Evolutionary conservation across 1,284 basidiomycete species (phyloP), one percentile per base, ranked within the genome.

Genomic region (Tremellales sp.): DNA sequence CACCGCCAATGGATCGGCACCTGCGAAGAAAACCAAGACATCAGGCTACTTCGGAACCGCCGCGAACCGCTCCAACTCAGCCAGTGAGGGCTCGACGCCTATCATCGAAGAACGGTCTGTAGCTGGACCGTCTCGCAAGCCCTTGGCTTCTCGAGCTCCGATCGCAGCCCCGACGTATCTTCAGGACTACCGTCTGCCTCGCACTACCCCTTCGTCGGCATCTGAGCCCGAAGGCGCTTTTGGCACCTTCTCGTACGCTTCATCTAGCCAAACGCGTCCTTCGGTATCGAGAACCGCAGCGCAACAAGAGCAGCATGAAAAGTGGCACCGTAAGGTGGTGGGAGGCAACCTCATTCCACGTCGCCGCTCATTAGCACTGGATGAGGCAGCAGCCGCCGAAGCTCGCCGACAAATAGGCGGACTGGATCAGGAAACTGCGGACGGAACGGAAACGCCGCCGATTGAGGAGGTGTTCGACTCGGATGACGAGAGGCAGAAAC

Each of bases 381-480:
- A 75, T 41, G 67, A 72, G 45, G 72, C 72, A 0, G 72, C 66
- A 13, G 67, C 65, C 1, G 62, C 56, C 3, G 70, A 70, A 50
- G 53, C 57, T 12, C 41, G 64, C 4, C 48, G 56, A 33, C 41
- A 39, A 25, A 42, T 37, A 27, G 44, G 49, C 53, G 36, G 60
- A 48, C 7, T 56, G 39, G 58, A 46, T 12, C 56, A 53, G 4
- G 56, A 51, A 4, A 61, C 52, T 2, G 55, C 40, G 11, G 49
- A 56, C 4, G 54, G 41, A 22, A 40, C 15, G 12, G 39, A 47
- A 5, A 52, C 45, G 6, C 49, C 46, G 4, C 27, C 40, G 4
- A 46, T 36, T 2, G 54, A 49, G 19, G 55, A 53, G 5, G 56
- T 49, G 3, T 57, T 65, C 25, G 51, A 50, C 1, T 40, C 39